Evolutionary conservation across 768 basidiomycete genomes (phyloP).

Genomic region (Mycena floridula): DNA sequence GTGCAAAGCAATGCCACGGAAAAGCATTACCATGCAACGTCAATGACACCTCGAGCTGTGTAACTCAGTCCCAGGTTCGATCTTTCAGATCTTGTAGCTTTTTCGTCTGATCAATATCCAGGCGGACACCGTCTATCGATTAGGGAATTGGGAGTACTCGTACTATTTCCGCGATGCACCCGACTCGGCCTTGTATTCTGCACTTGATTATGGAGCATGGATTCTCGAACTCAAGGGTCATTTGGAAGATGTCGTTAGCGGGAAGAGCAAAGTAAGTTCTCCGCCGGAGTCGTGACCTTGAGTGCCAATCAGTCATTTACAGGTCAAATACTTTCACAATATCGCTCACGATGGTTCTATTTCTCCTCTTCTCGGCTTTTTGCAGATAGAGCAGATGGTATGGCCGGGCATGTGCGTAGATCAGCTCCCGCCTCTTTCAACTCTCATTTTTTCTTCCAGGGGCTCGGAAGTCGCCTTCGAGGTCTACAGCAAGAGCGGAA

Average conservation of each 20-base stretch:
- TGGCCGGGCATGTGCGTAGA: constrained; percentile 45
- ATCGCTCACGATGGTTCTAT: constrained; percentile 49
- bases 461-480: constrained; percentile 48
- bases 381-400: constrained; percentile 44
- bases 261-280: constrained; percentile 25
- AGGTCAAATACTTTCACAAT: constrained; percentile 39
- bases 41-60: constrained; percentile 35
- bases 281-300: not conserved
- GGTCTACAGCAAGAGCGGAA: constrained; percentile 25
- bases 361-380: constrained; percentile 39
- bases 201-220: constrained; percentile 41
- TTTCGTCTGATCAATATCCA: constrained; percentile 8
- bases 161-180: constrained; percentile 43
- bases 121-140: constrained; percentile 46
- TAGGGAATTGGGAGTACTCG: constrained; percentile 59
- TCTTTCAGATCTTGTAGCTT: not conserved
- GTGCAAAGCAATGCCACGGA: constrained; percentile 43
- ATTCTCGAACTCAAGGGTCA: constrained; percentile 37
- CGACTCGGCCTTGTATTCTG: constrained; percentile 34
- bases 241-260: constrained; percentile 29
- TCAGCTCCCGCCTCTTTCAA: not conserved
- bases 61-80: constrained; percentile 34
- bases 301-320: constrained; percentile 5
- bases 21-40: constrained; percentile 40
- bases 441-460: constrained; percentile 15